Percentiles rank a stretch among this genome's conserved stretches.
Conservation (phyloP, 2,329 filamentous ascomycete species). For the Trichoderma gracile region DNA sequence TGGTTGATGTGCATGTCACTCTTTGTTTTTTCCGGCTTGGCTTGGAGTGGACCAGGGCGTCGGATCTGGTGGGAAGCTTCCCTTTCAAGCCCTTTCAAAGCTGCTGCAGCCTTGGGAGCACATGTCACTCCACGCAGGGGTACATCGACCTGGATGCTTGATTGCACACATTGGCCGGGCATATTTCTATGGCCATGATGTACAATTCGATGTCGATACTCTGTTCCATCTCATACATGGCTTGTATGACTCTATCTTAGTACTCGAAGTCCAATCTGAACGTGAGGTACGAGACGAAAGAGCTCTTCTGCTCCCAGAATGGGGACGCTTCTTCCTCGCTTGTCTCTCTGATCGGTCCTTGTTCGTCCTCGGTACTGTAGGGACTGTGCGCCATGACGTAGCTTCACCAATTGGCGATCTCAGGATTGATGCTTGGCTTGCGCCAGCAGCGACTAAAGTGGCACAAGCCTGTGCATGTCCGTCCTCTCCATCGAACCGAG, state of each 20-base stretch:
- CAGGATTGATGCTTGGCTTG: neutral
- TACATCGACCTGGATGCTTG: too few relatives aligned
- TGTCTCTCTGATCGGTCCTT: neutral
- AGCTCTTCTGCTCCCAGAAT: neutral
- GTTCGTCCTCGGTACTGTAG: too few relatives aligned
- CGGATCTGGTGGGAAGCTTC: neutral
- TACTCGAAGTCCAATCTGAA: too few relatives aligned
- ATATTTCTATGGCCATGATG: too few relatives aligned
- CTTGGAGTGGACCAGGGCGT: neutral
- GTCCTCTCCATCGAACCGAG: neutral
- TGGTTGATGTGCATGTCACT: too few relatives aligned
- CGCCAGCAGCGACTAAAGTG: neutral
- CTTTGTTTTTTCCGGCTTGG: too few relatives aligned
- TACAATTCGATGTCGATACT: too few relatives aligned
- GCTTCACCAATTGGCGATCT: constrained; percentile 13
- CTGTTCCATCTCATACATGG: neutral
- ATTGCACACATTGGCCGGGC: too few relatives aligned
- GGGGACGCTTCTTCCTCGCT: neutral
- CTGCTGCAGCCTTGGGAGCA: neutral
- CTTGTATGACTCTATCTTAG: too few relatives aligned
- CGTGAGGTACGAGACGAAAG: too few relatives aligned
- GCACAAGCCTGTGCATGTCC: neutral
- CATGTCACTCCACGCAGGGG: neutral
- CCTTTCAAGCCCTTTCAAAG: neutral
- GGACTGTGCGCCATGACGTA: constrained; percentile 14